Conservation (phyloP, 2,329 filamentous ascomycete species). For the Gnomoniopsis smithogilvyi region DNA sequence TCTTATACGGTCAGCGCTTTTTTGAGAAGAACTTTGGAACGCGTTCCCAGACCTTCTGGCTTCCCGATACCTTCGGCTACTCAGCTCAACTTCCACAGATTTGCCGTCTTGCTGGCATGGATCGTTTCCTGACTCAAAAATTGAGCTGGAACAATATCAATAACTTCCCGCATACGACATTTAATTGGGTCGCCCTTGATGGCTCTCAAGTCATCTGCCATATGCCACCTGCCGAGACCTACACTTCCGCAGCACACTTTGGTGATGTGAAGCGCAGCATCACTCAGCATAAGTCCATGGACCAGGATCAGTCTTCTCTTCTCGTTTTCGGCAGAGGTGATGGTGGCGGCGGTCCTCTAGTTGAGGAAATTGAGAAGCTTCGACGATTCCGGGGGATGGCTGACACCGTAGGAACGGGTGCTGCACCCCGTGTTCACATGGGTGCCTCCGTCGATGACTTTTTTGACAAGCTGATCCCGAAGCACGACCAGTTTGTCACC, state of each 20-base stretch:
- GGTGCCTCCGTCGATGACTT: slow-evolving; percentile 91
- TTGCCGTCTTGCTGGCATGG: slow-evolving; percentile 93
- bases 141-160: slow-evolving; percentile 99
- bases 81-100: slow-evolving; percentile 92
- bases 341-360: slow-evolving; percentile 91
- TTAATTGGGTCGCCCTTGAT: slow-evolving; percentile 96
- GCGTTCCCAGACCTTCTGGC: slow-evolving; percentile 89
- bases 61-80: slow-evolving; percentile 97
- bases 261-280: slow-evolving; percentile 90
- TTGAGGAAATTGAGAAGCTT: slow-evolving; percentile 91
- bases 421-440: slow-evolving; percentile 80
- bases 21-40: slow-evolving; percentile 91
- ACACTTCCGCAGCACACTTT: slow-evolving; percentile 92
- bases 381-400: slow-evolving; percentile 87
- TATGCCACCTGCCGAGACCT: slow-evolving; percentile 94
- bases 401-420: slow-evolving; percentile 69
- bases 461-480: slow-evolving; percentile 81
- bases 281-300: slow-evolving; percentile 90
- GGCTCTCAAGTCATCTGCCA: slow-evolving; percentile 96
- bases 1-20: slow-evolving; percentile 91
- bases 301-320: slow-evolving; percentile 85
- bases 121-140: slow-evolving; percentile 95
- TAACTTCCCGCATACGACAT: slow-evolving; percentile 96
- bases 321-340: slow-evolving; percentile 97
- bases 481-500: slow-evolving; percentile 75